Conservation (phyloP, 164 flowering plant species). For the Cinnamomum micranthum region DNA sequence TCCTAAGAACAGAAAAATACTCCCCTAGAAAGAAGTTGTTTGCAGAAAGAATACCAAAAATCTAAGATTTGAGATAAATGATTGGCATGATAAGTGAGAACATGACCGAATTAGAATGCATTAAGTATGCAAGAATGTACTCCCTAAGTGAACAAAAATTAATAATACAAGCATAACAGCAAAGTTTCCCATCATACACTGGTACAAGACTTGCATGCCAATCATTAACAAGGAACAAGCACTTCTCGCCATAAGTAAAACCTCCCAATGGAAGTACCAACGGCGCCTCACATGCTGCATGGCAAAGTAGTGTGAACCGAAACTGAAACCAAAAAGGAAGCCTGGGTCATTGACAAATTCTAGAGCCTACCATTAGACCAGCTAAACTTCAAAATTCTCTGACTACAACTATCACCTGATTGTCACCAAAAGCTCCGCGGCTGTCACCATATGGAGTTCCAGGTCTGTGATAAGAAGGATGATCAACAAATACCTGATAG, state of each 20-base stretch:
- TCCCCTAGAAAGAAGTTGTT: too few relatives aligned
- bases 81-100: background rate
- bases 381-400: background rate
- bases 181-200: conserved; percentile 43
- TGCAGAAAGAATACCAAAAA: background rate
- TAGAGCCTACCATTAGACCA: background rate
- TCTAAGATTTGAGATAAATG: background rate
- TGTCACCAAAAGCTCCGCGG: conserved; percentile 87
- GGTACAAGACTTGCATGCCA: conserved; percentile 99
- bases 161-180: background rate
- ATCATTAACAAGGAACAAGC: conserved; percentile 86
- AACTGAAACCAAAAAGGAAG: conserved; percentile 48
- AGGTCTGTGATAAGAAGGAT: conserved; percentile 81
- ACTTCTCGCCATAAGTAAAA: conserved; percentile 83
- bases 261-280: conserved; percentile 92
- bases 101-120: background rate
- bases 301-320: conserved; percentile 83
- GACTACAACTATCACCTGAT: conserved; percentile 56
- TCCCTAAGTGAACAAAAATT: background rate
- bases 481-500: conserved; percentile 85
- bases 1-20: too few relatives aligned
- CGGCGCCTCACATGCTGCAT: conserved; percentile 99
- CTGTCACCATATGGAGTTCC: conserved; percentile 93
- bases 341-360: background rate
- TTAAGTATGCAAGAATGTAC: background rate